Percentiles rank a stretch among this genome's conserved stretches.
These are phyloP conservation scores for Plantago coronopus DNA, from an alignment of 305 asterid genomes.

Conservation along the genomic window DNA sequence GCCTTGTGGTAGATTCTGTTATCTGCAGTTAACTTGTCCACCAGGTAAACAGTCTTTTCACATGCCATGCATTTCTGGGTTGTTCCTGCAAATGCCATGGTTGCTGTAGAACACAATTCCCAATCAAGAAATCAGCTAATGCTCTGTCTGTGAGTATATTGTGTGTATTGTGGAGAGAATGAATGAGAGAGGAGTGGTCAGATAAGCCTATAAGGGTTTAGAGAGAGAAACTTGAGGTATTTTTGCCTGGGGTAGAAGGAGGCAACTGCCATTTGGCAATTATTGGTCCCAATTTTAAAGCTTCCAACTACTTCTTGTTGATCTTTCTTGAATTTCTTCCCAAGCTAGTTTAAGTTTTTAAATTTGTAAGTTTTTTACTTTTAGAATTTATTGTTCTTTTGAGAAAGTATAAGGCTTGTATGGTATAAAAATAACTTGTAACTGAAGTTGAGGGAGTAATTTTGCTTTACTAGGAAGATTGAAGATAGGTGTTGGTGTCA, in stretches of 20 bases:
- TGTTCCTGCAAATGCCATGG: constrained; percentile 96
- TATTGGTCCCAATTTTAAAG: constrained; percentile 39
- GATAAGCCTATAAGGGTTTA: constrained; percentile 29
- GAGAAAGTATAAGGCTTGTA: not conserved
- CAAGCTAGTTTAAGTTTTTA: no score
- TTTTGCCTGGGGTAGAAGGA: constrained; percentile 21
- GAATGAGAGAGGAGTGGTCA: constrained; percentile 23
- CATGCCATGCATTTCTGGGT: constrained; percentile 99
- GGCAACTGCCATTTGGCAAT: constrained; percentile 27
- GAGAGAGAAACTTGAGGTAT: constrained; percentile 21
- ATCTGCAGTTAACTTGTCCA: constrained; percentile 93
- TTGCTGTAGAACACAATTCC: constrained; percentile 12
- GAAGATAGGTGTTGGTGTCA: not conserved
- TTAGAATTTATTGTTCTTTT: not conserved
- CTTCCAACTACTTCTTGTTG: constrained; percentile 26
- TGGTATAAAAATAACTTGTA: not conserved
- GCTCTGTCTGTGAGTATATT: not conserved
- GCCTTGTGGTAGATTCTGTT: constrained; percentile 89
- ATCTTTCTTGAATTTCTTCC: not conserved
- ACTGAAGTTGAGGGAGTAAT: constrained; percentile 3
- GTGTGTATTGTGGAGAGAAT: constrained; percentile 8
- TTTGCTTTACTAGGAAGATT: constrained; percentile 7
- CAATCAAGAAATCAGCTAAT: constrained; percentile 3
- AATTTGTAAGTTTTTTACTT: no score
- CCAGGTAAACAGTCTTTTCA: constrained; percentile 93